phyloP scores from a whole-genome alignment of 176 grass and related monocot genomes.

The Zizania latifolia region DNA sequence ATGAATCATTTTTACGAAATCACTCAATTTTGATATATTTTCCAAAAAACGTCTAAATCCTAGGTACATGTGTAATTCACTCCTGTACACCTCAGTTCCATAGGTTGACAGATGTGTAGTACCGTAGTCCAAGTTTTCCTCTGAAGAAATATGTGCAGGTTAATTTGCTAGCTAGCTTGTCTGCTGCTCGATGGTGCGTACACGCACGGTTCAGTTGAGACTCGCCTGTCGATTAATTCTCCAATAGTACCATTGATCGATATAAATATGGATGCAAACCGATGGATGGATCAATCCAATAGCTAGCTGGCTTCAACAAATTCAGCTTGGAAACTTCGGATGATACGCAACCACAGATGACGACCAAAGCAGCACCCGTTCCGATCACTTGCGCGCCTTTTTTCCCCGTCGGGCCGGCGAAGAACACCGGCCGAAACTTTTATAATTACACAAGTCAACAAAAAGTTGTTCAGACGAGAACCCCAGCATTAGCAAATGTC shows the following conservation, averaged over 20 bases:
- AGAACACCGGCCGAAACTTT: too few species aligned
- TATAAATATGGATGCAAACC: neutral
- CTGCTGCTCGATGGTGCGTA: neutral
- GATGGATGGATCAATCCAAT: neutral
- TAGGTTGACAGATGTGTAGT: neutral
- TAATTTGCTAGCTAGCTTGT: too few species aligned
- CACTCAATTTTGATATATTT: too few species aligned
- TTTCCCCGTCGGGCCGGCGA: neutral
- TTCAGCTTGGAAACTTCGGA: neutral
- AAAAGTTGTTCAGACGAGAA: too few species aligned
- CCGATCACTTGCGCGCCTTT: neutral
- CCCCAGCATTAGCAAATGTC: too few species aligned
- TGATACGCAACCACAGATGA: neutral
- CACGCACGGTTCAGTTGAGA: neutral
- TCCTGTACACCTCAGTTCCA: neutral
- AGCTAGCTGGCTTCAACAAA: neutral
- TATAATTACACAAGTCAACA: too few species aligned
- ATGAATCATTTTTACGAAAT: too few species aligned
- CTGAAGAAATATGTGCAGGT: too few species aligned
- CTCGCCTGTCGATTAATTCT: neutral
- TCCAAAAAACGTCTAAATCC: too few species aligned
- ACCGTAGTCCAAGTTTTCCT: neutral
- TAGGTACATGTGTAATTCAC: too few species aligned
- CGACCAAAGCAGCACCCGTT: neutral
- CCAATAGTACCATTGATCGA: neutral